Percentiles rank a stretch among this genome's conserved stretches.
These are phyloP conservation scores for Cordyceps militaris DNA, from an alignment of 2,329 filamentous ascomycete species.

Conservation along the genomic window DNA sequence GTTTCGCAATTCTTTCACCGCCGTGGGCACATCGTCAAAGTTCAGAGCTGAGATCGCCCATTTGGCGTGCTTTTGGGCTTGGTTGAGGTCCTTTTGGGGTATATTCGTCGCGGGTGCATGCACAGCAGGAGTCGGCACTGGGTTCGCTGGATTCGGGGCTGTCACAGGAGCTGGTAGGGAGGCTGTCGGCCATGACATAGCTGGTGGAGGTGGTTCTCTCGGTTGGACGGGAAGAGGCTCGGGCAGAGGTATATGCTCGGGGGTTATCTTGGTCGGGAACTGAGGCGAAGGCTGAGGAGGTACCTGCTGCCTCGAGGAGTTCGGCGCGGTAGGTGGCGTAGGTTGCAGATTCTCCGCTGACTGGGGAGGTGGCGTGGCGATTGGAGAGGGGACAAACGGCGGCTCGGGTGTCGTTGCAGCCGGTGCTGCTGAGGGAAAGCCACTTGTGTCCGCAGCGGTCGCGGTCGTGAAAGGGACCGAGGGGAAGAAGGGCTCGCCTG, in stretches of 20 bases:
- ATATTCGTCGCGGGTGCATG: constrained; percentile 15
- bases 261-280: constrained; percentile 20
- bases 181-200: constrained; percentile 15
- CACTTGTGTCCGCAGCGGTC: constrained; percentile 21
- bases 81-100: constrained; percentile 54
- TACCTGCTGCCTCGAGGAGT: constrained; percentile 17
- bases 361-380: not conserved
- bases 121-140: constrained; percentile 12
- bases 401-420: constrained; percentile 14
- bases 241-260: constrained; percentile 19
- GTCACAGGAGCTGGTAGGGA: constrained; percentile 11
- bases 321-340: not conserved
- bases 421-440: constrained; percentile 20
- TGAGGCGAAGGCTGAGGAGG: constrained; percentile 25
- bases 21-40: constrained; percentile 90
- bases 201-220: constrained; percentile 17
- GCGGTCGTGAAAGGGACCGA: constrained; percentile 12
- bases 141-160: constrained; percentile 11
- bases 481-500: constrained; percentile 26
- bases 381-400: constrained; percentile 14
- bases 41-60: constrained; percentile 96
- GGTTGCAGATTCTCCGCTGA: not conserved
- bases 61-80: constrained; percentile 90
- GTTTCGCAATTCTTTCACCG: constrained; percentile 72
- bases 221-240: constrained; percentile 16